Conservation (phyloP, 331 rosid species). For the Cucumis variabilis region DNA sequence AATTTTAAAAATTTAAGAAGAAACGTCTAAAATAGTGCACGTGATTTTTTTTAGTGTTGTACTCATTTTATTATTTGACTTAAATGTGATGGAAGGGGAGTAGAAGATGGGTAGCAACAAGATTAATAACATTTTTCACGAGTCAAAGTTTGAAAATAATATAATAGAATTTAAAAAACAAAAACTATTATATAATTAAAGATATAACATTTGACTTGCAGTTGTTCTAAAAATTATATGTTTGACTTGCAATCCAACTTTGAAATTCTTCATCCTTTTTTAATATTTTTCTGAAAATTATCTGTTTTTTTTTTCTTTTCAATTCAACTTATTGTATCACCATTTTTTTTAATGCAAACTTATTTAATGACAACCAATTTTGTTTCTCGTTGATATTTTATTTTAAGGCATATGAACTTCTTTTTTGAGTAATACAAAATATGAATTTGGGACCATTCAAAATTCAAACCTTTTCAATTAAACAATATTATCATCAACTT, state of each 20-base stretch:
- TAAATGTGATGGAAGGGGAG: no score
- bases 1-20: no score
- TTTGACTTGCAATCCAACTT: not conserved
- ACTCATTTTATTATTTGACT: no score
- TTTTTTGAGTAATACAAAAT: no score
- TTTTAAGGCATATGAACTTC: not conserved
- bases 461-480: not conserved
- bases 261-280: not conserved
- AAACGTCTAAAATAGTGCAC: no score
- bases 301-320: not conserved
- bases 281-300: no score
- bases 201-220: not conserved
- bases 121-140: not conserved
- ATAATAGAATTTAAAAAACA: not conserved
- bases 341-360: not conserved
- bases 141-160: not conserved
- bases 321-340: constrained; percentile 1
- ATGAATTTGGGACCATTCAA: not conserved
- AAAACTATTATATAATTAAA: not conserved
- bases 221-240: not conserved
- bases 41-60: no score
- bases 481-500: not conserved
- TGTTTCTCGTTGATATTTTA: not conserved
- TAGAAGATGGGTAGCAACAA: not conserved
- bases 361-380: constrained; percentile 4